phyloP scores from a whole-genome alignment of 495 filamentous ascomycete species.

The Xylaria castorea region DNA sequence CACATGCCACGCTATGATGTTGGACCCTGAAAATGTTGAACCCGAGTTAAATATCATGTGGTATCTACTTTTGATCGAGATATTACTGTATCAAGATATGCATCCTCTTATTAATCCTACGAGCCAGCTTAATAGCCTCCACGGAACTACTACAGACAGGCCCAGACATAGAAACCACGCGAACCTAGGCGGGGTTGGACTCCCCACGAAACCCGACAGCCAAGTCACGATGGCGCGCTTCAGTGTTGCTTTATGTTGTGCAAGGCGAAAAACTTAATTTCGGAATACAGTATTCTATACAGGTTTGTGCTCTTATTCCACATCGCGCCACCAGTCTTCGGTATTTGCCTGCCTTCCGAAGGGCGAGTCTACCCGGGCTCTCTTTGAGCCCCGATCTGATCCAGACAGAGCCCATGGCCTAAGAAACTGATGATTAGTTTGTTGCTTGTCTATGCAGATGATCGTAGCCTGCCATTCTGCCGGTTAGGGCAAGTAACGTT shows the following conservation, averaged over 20 bases:
- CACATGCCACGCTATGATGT: slow-evolving; percentile 15
- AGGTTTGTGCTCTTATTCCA: background rate
- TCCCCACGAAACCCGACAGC: background rate
- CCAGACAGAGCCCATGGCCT: background rate
- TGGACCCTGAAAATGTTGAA: slow-evolving; percentile 14
- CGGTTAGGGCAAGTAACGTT: background rate
- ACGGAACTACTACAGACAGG: background rate
- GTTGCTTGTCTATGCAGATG: background rate
- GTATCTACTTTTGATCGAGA: background rate
- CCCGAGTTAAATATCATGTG: slow-evolving; percentile 13
- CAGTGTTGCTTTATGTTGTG: background rate
- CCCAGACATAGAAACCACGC: background rate
- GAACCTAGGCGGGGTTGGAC: slow-evolving; percentile 4
- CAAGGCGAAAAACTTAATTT: background rate
- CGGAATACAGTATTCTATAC: background rate
- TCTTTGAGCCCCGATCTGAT: background rate
- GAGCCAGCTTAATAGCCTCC: background rate
- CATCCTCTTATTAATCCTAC: slow-evolving; percentile 2
- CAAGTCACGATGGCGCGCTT: background rate
- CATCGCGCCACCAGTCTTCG: slow-evolving; percentile 12
- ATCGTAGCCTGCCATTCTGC: background rate
- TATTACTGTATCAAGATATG: background rate
- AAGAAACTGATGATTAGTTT: background rate
- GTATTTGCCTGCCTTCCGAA: background rate
- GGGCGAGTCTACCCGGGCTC: slow-evolving; percentile 6